Evolutionary conservation across 2,329 filamentous ascomycete genomes (phyloP), one percentile per base, ranked within the genome.

Genomic region (Penicillium sp.): DNA sequence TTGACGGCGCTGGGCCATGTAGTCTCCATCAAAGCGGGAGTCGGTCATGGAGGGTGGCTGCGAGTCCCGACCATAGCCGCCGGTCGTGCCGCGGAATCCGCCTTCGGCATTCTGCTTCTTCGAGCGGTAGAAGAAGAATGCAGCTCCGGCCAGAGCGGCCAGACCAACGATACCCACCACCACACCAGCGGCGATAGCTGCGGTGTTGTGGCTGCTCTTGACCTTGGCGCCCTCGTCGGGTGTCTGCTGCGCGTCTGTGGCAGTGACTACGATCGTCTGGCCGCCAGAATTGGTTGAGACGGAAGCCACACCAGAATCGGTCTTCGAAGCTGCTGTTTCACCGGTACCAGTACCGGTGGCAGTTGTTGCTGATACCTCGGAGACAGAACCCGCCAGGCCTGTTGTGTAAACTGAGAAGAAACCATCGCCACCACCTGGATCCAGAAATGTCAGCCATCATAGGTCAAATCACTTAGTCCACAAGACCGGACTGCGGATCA

Each of bases 131-230:
- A 85, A 90, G 74, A 96, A 88, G 76, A 92, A 88, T 5, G 83
- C 78, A 54, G 85, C 92, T 47, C 87, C 91, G 12, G 85, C 79
- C 17, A 90, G 82, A 14, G 83, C 89, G 55, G 81, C 84, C 4
- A 92, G 71, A 1, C 79, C 90, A 2, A 96, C 80, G 1, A 96
- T 86, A 59, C 91, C 92, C 8, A 95, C 90, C 2, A 97, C 93
- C 1, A 92, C 90, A 61, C 94, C 94, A 10, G 88, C 94, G 17
- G 90, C 92, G 66, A 98, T 93, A 51, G 89, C 92, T 41, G 87
- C 90, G n/a, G 87, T 90, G 72, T 89, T 93, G n/a, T 88, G 80
- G 8, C 82, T 78, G 54, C 76, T 68, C 12, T 73, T 72, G 17
- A 67, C 67, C 20, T 57, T 35, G n/a, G 55, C 38, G 14, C 48